phyloP scores from a whole-genome alignment of 805 yeast genomes.

The Wickerhamiella kurtzmanii region DNA sequence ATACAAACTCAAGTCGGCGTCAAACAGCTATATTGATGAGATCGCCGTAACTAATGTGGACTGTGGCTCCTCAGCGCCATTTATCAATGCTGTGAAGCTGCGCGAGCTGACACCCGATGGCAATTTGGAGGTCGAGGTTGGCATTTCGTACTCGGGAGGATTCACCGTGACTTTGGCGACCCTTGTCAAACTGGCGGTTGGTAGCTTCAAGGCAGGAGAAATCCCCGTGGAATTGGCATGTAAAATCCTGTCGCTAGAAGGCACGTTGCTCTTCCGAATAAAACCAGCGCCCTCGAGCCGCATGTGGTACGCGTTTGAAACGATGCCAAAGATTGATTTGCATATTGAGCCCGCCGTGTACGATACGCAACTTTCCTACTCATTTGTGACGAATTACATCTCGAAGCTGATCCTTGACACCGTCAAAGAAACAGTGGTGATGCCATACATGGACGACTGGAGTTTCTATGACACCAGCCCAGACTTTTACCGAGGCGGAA shows the following conservation, averaged over 20 bases:
- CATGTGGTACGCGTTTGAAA: conserved; percentile 78
- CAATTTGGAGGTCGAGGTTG: conserved; percentile 43
- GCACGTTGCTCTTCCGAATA: conserved; percentile 52
- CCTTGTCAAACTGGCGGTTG: conserved; percentile 60
- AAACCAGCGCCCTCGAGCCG: conserved; percentile 89
- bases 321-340: conserved; percentile 62
- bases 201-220: conserved; percentile 58
- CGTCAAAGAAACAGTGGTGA: conserved; percentile 62
- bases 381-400: conserved; percentile 65
- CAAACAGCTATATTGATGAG: conserved; percentile 82
- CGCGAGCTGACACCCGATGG: conserved; percentile 71
- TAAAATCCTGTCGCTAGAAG: conserved; percentile 53
- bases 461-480: conserved; percentile 50
- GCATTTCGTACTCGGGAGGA: conserved; percentile 62
- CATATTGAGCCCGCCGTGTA: conserved; percentile 85
- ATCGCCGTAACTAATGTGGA: conserved; percentile 57
- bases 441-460: conserved; percentile 83
- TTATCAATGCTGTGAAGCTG: conserved; percentile 58
- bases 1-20: conserved; percentile 62
- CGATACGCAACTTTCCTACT: conserved; percentile 64
- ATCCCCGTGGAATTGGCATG: conserved; percentile 62
- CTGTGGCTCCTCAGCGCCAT: conserved; percentile 73
- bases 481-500: conserved; percentile 81
- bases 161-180: conserved; percentile 67
- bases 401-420: conserved; percentile 69